These are phyloP conservation scores for Volvox africanus DNA, from an alignment of 139 green algal genomes.

Conservation along the genomic window DNA sequence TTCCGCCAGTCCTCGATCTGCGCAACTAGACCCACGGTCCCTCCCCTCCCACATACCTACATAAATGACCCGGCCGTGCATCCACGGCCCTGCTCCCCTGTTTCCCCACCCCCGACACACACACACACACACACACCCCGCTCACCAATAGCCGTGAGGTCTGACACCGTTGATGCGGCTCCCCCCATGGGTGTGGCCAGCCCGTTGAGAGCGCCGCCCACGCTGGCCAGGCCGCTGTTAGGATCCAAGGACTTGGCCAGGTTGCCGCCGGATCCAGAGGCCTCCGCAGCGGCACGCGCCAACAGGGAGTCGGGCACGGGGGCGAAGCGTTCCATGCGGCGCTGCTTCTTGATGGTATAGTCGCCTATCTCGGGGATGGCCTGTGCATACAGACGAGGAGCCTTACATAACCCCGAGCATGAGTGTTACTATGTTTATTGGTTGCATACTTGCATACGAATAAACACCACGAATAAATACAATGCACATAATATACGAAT, in stretches of 20 bases:
- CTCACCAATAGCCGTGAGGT: slow-evolving; percentile 94
- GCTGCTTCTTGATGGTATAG: slow-evolving; percentile 92
- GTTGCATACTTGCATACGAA: too few relatives aligned
- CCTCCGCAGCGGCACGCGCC: slow-evolving; percentile 1
- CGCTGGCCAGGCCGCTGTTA: slow-evolving; percentile 43
- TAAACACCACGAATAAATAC: too few relatives aligned
- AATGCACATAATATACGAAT: too few relatives aligned
- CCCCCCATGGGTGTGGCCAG: slow-evolving; percentile 71
- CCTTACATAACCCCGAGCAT: too few relatives aligned
- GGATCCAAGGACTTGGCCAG: slow-evolving; percentile 47
- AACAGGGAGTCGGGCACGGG: slow-evolving; percentile 89
- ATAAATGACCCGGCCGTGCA: too few relatives aligned
- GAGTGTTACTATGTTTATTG: too few relatives aligned
- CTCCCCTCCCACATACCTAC: too few relatives aligned
- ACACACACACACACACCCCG: too few relatives aligned
- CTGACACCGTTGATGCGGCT: slow-evolving; percentile 64
- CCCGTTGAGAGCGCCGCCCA: slow-evolving; percentile 46
- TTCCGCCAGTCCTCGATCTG: too few relatives aligned
- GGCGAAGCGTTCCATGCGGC: slow-evolving; percentile 82
- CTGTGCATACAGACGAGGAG: slow-evolving; percentile 53
- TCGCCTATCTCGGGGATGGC: slow-evolving; percentile 98
- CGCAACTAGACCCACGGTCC: too few relatives aligned
- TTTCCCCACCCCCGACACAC: too few relatives aligned
- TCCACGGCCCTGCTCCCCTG: too few relatives aligned
- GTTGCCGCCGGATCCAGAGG: background rate